phyloP scores from a whole-genome alignment of 371 early-diverging fungal species.

The Mucor indicus region DNA sequence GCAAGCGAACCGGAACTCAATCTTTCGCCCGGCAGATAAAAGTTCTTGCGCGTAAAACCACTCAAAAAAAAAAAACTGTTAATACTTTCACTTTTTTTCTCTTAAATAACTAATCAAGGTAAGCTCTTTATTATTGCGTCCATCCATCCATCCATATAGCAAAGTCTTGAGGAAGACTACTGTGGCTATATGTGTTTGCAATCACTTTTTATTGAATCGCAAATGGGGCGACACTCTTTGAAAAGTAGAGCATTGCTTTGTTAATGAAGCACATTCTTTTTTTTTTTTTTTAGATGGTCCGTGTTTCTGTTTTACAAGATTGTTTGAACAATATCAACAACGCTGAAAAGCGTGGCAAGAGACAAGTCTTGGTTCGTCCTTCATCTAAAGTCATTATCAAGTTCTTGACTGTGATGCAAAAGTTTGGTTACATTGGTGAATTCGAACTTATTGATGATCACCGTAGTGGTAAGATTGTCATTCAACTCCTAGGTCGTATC shows the following conservation, averaged over 20 bases:
- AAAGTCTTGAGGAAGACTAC: constrained; percentile 17
- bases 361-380: constrained; percentile 96
- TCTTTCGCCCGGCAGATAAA: no score
- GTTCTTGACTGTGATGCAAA: constrained; percentile 99
- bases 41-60: neutral
- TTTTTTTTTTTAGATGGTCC: constrained; percentile 27
- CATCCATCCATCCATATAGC: constrained; percentile 24
- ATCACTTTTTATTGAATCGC: constrained; percentile 24
- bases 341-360: constrained; percentile 98
- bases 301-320: constrained; percentile 73
- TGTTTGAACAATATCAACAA: constrained; percentile 99
- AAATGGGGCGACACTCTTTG: constrained; percentile 15
- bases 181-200: constrained; percentile 14
- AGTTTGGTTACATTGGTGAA: constrained; percentile 99
- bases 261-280: neutral
- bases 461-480: constrained; percentile 97
- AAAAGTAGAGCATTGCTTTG: constrained; percentile 16
- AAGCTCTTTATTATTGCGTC: neutral
- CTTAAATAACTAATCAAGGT: no score
- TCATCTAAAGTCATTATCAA: constrained; percentile 96
- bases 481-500: constrained; percentile 98
- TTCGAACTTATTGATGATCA: constrained; percentile 99
- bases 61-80: constrained; percentile 2
- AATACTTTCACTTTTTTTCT: neutral
- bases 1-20: no score